Conservation (phyloP, 176 grass and related monocot species). For the Musa itinerans region DNA sequence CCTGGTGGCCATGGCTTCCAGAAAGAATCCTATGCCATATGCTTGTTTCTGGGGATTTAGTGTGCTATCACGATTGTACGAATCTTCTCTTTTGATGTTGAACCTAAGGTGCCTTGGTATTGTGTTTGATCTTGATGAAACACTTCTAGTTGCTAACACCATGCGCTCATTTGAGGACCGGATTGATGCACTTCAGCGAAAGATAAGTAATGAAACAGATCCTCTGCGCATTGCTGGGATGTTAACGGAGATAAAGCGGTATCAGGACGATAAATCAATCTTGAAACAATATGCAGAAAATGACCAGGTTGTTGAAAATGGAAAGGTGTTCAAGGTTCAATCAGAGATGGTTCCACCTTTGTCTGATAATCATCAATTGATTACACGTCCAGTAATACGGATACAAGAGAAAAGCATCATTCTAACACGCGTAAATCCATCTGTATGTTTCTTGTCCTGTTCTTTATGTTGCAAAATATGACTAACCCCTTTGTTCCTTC, state of each 20-base stretch:
- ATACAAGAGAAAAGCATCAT: slow-evolving; percentile 86
- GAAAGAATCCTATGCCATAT: slow-evolving; percentile 39
- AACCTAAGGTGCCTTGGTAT: slow-evolving; percentile 86
- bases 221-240: slow-evolving; percentile 66
- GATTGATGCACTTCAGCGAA: slow-evolving; percentile 88
- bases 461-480: neutral
- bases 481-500: neutral
- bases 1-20: slow-evolving; percentile 87
- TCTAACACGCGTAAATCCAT: slow-evolving; percentile 88
- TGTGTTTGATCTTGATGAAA: slow-evolving; percentile 98
- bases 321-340: slow-evolving; percentile 84
- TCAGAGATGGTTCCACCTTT: slow-evolving; percentile 74
- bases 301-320: slow-evolving; percentile 83
- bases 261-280: slow-evolving; percentile 83
- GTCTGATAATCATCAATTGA: slow-evolving; percentile 75
- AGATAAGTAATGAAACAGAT: slow-evolving; percentile 80
- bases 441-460: slow-evolving; percentile 37
- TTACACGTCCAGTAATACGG: slow-evolving; percentile 91
- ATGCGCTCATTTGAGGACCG: slow-evolving; percentile 82
- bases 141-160: slow-evolving; percentile 87
- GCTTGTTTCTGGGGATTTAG: slow-evolving; percentile 96
- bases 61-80: slow-evolving; percentile 57
- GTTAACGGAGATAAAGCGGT: slow-evolving; percentile 89
- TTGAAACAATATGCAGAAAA: slow-evolving; percentile 91
- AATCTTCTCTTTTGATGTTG: slow-evolving; percentile 80